Evolutionary conservation across 2,329 filamentous ascomycete species (phyloP).

Genomic region (Simplicillium sp.): DNA sequence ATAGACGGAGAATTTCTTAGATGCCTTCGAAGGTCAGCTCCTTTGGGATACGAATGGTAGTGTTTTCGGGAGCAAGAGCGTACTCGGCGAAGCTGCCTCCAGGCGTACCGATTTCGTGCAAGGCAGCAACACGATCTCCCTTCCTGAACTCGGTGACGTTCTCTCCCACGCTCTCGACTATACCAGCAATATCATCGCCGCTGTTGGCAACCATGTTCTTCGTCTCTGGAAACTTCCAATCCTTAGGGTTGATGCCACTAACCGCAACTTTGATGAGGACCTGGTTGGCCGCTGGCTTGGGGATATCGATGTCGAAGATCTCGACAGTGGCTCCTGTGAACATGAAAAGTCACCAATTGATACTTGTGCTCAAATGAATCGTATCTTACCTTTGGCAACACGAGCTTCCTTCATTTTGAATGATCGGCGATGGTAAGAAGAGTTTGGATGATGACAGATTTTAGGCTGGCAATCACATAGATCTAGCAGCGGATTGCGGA

Average conservation of each 20-base stretch:
- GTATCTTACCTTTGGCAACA: no score
- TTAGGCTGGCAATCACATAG: no score
- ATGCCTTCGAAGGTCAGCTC: no score
- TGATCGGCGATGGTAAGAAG: no score
- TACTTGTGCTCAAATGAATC: no score
- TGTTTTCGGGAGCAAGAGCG: slow-evolving; percentile 42
- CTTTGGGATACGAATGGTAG: slow-evolving; percentile 31
- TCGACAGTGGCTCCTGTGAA: no score
- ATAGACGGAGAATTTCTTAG: no score
- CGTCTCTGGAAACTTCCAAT: slow-evolving; percentile 13
- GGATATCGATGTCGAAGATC: neutral
- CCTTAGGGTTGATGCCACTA: slow-evolving; percentile 16
- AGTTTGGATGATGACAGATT: no score
- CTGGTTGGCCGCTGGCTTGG: slow-evolving; percentile 6
- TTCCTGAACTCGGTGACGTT: slow-evolving; percentile 11
- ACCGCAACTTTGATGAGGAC: slow-evolving; percentile 10
- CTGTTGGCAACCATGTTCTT: slow-evolving; percentile 5
- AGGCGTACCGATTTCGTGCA: slow-evolving; percentile 39
- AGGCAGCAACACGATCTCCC: slow-evolving; percentile 38
- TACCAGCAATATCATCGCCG: slow-evolving; percentile 16
- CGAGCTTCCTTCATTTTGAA: no score
- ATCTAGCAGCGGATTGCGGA: no score
- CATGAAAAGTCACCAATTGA: no score
- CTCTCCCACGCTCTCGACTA: slow-evolving; percentile 10
- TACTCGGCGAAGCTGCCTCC: slow-evolving; percentile 53